Percentiles rank a stretch among this genome's conserved stretches.
Conservation (phyloP, 805 yeast genomes). For the Kodamaea fukazawae region DNA sequence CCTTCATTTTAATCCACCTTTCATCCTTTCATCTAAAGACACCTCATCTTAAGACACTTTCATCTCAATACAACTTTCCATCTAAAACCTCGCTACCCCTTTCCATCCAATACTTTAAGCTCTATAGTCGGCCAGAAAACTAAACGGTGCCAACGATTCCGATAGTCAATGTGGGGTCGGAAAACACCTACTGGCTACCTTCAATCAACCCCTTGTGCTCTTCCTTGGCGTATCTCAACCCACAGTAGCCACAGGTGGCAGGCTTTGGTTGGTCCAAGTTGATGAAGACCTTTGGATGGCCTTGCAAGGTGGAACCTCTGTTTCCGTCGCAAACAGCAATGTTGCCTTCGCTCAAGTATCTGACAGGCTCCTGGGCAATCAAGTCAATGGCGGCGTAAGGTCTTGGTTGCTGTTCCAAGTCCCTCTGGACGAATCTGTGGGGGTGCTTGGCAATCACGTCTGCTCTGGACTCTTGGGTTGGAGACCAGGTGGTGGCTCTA, state of each 20-base stretch:
- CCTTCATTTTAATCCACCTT: too few species aligned
- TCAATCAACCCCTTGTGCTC: conserved; percentile 45
- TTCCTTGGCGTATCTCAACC: conserved; percentile 60
- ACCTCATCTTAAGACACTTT: too few species aligned
- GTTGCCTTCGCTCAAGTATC: conserved; percentile 52
- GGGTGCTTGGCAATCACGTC: conserved; percentile 55
- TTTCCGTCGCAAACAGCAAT: conserved; percentile 85
- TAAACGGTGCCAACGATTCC: too few species aligned
- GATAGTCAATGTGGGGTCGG: too few species aligned
- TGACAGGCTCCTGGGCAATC: conserved; percentile 70
- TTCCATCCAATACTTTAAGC: too few species aligned
- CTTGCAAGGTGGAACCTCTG: conserved; percentile 62
- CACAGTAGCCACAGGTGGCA: conserved; percentile 79
- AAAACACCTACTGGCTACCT: conserved; percentile 6
- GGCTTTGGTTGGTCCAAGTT: conserved; percentile 75
- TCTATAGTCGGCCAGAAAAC: too few species aligned
- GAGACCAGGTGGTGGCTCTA: conserved; percentile 67
- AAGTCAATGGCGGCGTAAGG: conserved; percentile 84
- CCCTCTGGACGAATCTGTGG: conserved; percentile 65
- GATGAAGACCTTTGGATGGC: conserved; percentile 82
- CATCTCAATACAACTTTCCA: too few species aligned
- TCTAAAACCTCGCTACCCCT: too few species aligned
- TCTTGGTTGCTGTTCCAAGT: conserved; percentile 65
- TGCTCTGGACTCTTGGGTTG: conserved; percentile 58
- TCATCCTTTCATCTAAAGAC: too few species aligned